A percentile compares a stretch with the other conserved stretches of the same genome.
These are phyloP conservation scores for Aspergillus nidulans DNA, from an alignment of 495 filamentous ascomycete genomes.

Conservation along the genomic window DNA sequence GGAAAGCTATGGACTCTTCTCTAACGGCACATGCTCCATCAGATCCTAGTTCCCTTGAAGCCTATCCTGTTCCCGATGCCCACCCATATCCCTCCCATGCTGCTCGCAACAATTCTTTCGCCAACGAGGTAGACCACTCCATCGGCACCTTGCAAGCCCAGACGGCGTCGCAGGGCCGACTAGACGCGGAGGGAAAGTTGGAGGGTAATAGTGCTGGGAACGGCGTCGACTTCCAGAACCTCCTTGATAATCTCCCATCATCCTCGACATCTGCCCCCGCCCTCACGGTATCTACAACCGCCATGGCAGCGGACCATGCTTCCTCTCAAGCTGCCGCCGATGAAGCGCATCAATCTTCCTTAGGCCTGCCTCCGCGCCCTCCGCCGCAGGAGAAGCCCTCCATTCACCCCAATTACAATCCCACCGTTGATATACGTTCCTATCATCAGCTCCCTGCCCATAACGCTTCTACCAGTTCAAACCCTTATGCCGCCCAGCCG, in stretches of 20 bases:
- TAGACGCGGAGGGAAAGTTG: constrained; percentile 23
- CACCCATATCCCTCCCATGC: constrained; percentile 40
- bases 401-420: constrained; percentile 52
- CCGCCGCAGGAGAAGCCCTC: constrained; percentile 52
- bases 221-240: constrained; percentile 49
- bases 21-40: constrained; percentile 27
- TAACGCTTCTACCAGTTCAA: constrained; percentile 29
- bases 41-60: constrained; percentile 32
- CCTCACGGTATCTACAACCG: constrained; percentile 26
- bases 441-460: constrained; percentile 49
- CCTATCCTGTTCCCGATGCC: constrained; percentile 33
- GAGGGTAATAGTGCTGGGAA: constrained; percentile 22
- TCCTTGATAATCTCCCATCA: constrained; percentile 49
- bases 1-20: constrained; percentile 20
- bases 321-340: constrained; percentile 34
- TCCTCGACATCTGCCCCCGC: constrained; percentile 32
- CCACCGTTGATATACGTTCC: constrained; percentile 51
- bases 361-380: constrained; percentile 45
- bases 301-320: constrained; percentile 25
- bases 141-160: constrained; percentile 17
- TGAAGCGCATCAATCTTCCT: constrained; percentile 33
- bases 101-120: constrained; percentile 34
- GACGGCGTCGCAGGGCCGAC: constrained; percentile 22
- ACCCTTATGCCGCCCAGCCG: constrained; percentile 37
- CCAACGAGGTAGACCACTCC: constrained; percentile 32